These are phyloP conservation scores for Annulohypoxylon maeteangense DNA, from an alignment of 495 filamentous ascomycete genomes.

Conservation along the genomic window DNA sequence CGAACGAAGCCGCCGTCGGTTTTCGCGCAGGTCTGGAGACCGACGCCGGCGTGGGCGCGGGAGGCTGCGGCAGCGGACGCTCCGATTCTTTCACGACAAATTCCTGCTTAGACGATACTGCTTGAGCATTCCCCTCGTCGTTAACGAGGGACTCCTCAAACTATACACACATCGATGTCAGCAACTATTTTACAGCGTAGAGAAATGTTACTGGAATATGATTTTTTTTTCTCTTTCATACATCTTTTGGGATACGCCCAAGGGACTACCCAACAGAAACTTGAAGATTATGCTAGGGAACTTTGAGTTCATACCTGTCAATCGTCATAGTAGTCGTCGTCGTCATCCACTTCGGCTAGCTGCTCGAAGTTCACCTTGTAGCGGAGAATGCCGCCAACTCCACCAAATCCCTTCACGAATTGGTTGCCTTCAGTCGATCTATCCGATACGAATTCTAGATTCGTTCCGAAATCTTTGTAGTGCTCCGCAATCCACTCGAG, in stretches of 20 bases:
- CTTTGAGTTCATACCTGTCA: constrained; percentile 43
- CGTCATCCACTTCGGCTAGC: constrained; percentile 91
- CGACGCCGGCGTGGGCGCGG: constrained; percentile 51
- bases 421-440: constrained; percentile 97
- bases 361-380: constrained; percentile 99
- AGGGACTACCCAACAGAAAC: background rate
- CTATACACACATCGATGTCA: constrained; percentile 51
- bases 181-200: constrained; percentile 19
- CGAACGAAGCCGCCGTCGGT: constrained; percentile 46
- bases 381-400: constrained; percentile 94
- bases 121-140: constrained; percentile 87
- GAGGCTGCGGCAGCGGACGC: constrained; percentile 53
- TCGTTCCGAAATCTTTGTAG: constrained; percentile 96
- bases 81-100: constrained; percentile 45
- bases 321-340: constrained; percentile 99
- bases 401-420: constrained; percentile 99
- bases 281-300: background rate
- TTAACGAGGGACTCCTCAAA: constrained; percentile 95
- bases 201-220: background rate
- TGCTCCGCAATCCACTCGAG: constrained; percentile 98
- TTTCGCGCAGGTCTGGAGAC: constrained; percentile 54
- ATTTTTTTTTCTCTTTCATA: constrained; percentile 20
- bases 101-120: constrained; percentile 67
- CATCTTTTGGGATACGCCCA: constrained; percentile 13
- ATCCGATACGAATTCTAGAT: constrained; percentile 97